These are phyloP conservation scores for Chrysoporthe puriensis DNA, from an alignment of 2,329 filamentous ascomycete genomes.

Conservation along the genomic window DNA sequence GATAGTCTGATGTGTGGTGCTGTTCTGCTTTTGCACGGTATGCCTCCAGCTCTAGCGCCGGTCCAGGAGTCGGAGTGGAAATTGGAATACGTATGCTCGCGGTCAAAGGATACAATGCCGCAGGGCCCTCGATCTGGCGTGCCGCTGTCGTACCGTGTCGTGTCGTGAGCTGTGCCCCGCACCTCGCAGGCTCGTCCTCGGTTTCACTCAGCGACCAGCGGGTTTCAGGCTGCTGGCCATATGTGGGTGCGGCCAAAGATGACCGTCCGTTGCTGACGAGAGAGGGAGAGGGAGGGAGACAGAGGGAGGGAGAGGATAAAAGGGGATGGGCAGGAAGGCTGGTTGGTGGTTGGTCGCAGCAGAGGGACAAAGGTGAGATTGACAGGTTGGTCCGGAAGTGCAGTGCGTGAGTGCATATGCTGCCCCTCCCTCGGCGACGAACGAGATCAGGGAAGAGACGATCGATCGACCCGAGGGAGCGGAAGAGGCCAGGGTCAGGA, in stretches of 20 bases:
- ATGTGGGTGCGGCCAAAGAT: background rate
- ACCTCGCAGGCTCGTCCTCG: background rate
- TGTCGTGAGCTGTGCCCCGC: background rate
- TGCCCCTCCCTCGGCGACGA: background rate
- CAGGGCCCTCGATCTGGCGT: background rate
- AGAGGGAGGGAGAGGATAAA: background rate
- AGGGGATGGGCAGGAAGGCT: background rate
- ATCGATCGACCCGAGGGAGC: background rate
- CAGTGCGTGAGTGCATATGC: background rate
- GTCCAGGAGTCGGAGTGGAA: background rate
- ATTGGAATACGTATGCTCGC: background rate
- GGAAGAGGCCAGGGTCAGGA: background rate
- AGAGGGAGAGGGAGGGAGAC: background rate
- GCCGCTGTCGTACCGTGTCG: background rate
- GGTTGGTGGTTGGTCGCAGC: too few relatives aligned
- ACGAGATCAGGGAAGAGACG: background rate
- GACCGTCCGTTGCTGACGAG: background rate
- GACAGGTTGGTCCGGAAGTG: background rate
- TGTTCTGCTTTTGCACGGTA: too few relatives aligned
- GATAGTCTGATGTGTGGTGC: background rate
- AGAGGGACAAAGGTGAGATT: background rate
- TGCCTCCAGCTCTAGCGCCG: background rate
- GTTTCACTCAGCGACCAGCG: background rate
- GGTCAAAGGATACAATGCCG: background rate
- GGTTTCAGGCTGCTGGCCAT: slow-evolving; percentile 1